These are phyloP conservation scores for Paecilomyces dactylethromorphus DNA, from an alignment of 2,329 filamentous ascomycete genomes.

Conservation along the genomic window DNA sequence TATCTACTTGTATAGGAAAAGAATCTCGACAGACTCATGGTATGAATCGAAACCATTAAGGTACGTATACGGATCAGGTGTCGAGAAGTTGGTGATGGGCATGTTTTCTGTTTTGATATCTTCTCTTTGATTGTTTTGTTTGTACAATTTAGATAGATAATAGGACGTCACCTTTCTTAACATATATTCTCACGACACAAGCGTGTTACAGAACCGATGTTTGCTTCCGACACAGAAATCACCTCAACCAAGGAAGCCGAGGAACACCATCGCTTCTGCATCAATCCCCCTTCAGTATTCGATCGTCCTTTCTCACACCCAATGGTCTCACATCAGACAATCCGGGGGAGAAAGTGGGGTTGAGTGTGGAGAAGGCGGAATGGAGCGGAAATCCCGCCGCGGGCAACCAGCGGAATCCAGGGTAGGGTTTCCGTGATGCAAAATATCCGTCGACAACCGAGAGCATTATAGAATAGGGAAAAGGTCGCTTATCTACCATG, in stretches of 20 bases:
- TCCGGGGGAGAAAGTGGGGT: not conserved
- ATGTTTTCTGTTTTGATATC: conserved; percentile 34
- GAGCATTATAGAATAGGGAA: not conserved
- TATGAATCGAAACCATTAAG: conserved; percentile 72
- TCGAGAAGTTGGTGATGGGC: conserved; percentile 58
- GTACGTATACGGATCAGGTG: conserved; percentile 66
- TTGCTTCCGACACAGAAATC: not conserved
- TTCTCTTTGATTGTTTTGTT: not conserved
- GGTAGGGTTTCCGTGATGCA: not conserved
- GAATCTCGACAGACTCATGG: conserved; percentile 57
- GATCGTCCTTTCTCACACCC: not conserved
- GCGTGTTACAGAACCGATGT: not conserved
- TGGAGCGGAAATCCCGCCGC: not conserved
- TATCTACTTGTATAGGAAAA: not conserved
- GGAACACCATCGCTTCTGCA: not conserved
- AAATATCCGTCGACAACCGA: not conserved
- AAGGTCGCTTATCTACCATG: not conserved
- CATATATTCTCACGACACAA: not conserved
- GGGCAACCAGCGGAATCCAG: not conserved
- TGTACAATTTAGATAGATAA: no score
- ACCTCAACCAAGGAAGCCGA: not conserved
- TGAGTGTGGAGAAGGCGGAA: not conserved
- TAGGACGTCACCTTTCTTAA: not conserved
- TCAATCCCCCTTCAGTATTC: not conserved
- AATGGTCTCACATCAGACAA: not conserved